Conservation (phyloP, 176 grass and related monocot species). For the Pontederia crassipes region DNA sequence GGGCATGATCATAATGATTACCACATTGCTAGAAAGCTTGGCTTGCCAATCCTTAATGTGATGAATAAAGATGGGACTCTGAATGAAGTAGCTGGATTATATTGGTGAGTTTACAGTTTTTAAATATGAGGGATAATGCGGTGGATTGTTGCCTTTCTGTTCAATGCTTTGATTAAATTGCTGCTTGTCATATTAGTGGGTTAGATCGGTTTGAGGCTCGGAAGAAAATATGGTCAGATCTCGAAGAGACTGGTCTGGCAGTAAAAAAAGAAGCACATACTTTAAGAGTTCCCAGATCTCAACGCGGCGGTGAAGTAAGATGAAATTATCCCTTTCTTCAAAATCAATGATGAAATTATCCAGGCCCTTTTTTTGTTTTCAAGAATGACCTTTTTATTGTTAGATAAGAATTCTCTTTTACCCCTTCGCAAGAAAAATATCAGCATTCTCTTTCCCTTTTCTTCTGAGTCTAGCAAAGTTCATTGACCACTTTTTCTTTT, state of each 20-base stretch:
- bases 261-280: slow-evolving; percentile 89
- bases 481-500: slow-evolving; percentile 27
- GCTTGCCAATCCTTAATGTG: slow-evolving; percentile 86
- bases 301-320: slow-evolving; percentile 95
- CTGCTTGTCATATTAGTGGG: slow-evolving; percentile 43
- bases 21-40: slow-evolving; percentile 98
- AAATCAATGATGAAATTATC: slow-evolving; percentile 8
- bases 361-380: too few species aligned
- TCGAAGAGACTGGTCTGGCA: slow-evolving; percentile 72
- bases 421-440: too few species aligned
- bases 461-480: slow-evolving; percentile 4
- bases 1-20: slow-evolving; percentile 99
- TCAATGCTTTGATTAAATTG: neutral
- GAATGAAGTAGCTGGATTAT: slow-evolving; percentile 90
- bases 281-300: slow-evolving; percentile 91
- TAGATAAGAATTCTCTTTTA: too few species aligned
- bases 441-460: slow-evolving; percentile 7
- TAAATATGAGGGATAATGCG: neutral
- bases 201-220: slow-evolving; percentile 91
- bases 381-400: too few species aligned
- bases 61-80: slow-evolving; percentile 99
- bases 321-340: slow-evolving; percentile 27
- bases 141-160: neutral
- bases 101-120: slow-evolving; percentile 42
- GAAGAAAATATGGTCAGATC: slow-evolving; percentile 89